phyloP scores from a whole-genome alignment of 441 rosid species.

The Erysimum pusillum region DNA sequence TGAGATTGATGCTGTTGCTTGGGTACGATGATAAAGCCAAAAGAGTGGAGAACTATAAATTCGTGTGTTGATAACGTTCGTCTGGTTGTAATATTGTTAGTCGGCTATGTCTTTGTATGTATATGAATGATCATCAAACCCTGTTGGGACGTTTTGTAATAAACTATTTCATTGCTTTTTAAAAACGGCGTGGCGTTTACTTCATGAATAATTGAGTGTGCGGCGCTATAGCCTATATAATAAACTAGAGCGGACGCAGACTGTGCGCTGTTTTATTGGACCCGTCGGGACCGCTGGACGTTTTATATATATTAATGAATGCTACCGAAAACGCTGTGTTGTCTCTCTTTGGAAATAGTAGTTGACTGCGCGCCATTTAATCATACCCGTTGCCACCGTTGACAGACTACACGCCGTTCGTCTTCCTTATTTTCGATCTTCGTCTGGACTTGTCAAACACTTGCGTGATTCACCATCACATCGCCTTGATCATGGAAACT shows the following conservation, averaged over 20 bases:
- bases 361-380: neutral
- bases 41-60: neutral
- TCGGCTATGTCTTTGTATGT: slow-evolving; percentile 8
- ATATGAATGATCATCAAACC: neutral
- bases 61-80: slow-evolving; percentile 11
- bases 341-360: neutral
- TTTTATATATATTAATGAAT: neutral
- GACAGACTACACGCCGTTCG: slow-evolving; percentile 5
- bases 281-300: neutral
- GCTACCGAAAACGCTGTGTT: neutral
- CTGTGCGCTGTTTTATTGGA: neutral
- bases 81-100: slow-evolving; percentile 23
- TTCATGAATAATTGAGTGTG: neutral
- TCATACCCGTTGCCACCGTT: neutral
- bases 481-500: slow-evolving; percentile 55
- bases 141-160: slow-evolving; percentile 17
- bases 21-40: slow-evolving; percentile 63
- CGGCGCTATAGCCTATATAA: too few relatives aligned
- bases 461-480: neutral
- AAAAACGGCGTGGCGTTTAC: neutral
- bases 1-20: slow-evolving; percentile 90
- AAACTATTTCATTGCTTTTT: neutral
- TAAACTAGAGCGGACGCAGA: neutral
- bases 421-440: neutral
- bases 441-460: neutral